Evolutionary conservation across 169 alveolate genomes (phyloP), one percentile per base, ranked within the genome.

Genomic region (Hepatocystis sp.): DNA sequence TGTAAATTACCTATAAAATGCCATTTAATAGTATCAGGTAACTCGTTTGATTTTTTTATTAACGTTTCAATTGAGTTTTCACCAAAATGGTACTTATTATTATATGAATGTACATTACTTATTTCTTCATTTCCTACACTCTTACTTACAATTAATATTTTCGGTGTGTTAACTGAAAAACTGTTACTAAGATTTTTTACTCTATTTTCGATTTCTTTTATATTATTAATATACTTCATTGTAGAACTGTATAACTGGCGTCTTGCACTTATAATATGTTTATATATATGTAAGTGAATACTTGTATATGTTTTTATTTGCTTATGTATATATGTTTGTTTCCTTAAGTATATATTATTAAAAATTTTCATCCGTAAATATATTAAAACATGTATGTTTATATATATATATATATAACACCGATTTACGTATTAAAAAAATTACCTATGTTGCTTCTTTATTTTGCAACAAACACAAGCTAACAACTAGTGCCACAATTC

Each of bases 1-100:
- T 98, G 97, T 13, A 98, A 58, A 84, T 97, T 98, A 5, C 99
- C 99, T 28, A 97, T 96, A 85, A 96, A 96, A 89, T 96, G 98
- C 99, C 99, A 98, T 81, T 92, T 92, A 25, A 97, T 96, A 55
- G 96, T 96, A 21, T 85, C 64, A 42, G 98, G 97, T 8, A 97
- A 90, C 30, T 60, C 42, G 2, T 64, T 65, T 42, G 98, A 91
- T 92, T 97, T 98, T 84, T 90, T 94, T 17, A 93, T 71, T 40
- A 98, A 76, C 78, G 96, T 98, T 63, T 97, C 97, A 1, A 96
- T 95, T 84, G 95, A 95, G 65, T 96, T 98, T 91, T 97, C 99
- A 8, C 99, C 99, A 84, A 98, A 98, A 46, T 86, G 92, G 27
- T 81, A 81, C 42, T 81, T 81, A 28, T 60, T 36, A 19, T 81